Conservation (phyloP, 2,329 filamentous ascomycete genomes). For the Hymenoscyphus linearis region DNA sequence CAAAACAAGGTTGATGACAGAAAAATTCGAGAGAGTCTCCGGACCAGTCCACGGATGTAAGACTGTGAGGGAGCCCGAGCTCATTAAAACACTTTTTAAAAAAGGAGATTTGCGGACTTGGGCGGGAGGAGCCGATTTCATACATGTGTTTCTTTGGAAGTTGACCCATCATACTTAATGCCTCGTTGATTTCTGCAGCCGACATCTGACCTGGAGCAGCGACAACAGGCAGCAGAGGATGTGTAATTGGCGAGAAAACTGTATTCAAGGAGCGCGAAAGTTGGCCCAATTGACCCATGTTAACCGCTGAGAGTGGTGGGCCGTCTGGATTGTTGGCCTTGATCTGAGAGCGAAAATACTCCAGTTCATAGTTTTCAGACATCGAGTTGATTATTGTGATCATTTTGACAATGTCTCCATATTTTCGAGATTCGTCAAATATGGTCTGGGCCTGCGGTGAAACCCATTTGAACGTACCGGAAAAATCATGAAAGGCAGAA, state of each 20-base stretch:
- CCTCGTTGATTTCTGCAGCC: constrained; percentile 77
- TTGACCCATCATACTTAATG: constrained; percentile 72
- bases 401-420: constrained; percentile 87
- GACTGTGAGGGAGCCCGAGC: constrained; percentile 78
- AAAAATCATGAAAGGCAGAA: constrained; percentile 89
- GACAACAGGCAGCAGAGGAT: constrained; percentile 76
- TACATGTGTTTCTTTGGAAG: constrained; percentile 76
- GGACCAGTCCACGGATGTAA: constrained; percentile 64
- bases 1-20: constrained; percentile 69
- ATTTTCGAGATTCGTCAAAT: constrained; percentile 65
- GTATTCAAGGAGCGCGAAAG: constrained; percentile 79
- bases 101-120: constrained; percentile 72
- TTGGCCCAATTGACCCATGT: constrained; percentile 84
- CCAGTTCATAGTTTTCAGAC: constrained; percentile 84
- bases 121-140: constrained; percentile 67
- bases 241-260: constrained; percentile 83
- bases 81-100: constrained; percentile 82
- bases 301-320: constrained; percentile 75
- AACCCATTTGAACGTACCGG: constrained; percentile 77
- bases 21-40: constrained; percentile 65
- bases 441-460: constrained; percentile 65
- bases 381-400: constrained; percentile 76
- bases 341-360: constrained; percentile 79
- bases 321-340: constrained; percentile 61
- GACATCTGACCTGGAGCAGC: constrained; percentile 83